These are phyloP conservation scores for Ophiostoma sp. DNA, from an alignment of 2,329 filamentous ascomycete species.

Conservation along the genomic window DNA sequence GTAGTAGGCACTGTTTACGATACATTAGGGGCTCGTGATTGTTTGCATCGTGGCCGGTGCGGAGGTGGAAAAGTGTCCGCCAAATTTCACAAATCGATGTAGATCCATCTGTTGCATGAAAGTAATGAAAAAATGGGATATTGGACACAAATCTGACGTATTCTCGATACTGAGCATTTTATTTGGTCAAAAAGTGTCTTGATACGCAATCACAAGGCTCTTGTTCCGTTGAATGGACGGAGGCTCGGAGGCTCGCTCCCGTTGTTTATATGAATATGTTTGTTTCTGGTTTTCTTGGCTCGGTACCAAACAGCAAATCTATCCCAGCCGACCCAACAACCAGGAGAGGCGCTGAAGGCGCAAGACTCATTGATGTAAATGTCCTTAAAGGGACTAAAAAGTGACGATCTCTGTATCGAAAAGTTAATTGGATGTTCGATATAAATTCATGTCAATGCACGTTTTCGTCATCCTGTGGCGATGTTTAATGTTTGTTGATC, in stretches of 20 bases:
- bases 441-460: not conserved
- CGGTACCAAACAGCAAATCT: not conserved
- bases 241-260: not conserved
- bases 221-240: not conserved
- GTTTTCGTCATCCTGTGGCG: conserved; percentile 8
- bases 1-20: not conserved
- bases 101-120: not conserved
- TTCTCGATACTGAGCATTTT: no score
- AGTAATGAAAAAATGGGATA: not conserved
- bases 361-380: not conserved
- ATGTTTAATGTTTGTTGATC: not conserved
- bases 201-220: not conserved
- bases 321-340: not conserved
- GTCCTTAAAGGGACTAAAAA: not conserved
- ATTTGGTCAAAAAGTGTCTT: not conserved
- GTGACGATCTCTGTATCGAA: not conserved
- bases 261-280: not conserved
- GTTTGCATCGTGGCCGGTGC: not conserved
- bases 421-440: not conserved
- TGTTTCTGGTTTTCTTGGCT: conserved; percentile 11
- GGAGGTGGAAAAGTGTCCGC: not conserved
- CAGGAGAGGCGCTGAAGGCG: not conserved
- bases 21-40: not conserved
- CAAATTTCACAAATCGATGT: not conserved
- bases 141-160: not conserved